Evolutionary conservation across 106 monocot genomes (phyloP), one percentile per base, ranked within the genome.

Genomic region (Dendrobium officinale): DNA sequence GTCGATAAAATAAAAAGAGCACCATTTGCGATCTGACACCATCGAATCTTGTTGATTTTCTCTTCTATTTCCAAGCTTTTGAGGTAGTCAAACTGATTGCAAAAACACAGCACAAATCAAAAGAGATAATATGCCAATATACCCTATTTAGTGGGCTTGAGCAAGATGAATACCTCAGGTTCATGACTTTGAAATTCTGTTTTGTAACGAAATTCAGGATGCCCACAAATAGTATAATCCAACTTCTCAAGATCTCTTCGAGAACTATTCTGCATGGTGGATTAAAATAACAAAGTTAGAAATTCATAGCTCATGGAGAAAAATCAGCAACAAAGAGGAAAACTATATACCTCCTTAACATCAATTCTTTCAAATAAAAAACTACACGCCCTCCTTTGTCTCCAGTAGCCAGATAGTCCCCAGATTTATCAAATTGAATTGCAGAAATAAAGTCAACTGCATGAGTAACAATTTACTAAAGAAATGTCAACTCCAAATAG

Each of bases 301-400:
- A 75, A 42, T 22, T 40, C 27, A 44, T 42, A 79, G 76, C 15
- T 26, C 0, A 54, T 5, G 41, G 13, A 49, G 15, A 17, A n/a
- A 77, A 6, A 55, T 44, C 8, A 18, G 15, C 47, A 82, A 37
- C 37, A 37, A 61, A 43, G 16, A 49, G 9, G 6, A 61, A 72
- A 49, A 42, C 78, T 56, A 31, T 90, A 81, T 86, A 94, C 94
- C 82, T 90, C 88, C 74, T 80, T 88, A 59, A 82, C 66, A 82
- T 94, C 94, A 64, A 90, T 92, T 75, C 91, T 94, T 75, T 94
- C 94, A 85, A 94, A 94, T 79, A 94, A 84, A 94, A 84, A 86
- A 94, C 94, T 16, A 94, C 91, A 76, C 94, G 94, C 0, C 94
- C 94, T 64, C 94, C 94, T 92, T 91, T 91, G 82, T 94, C 94